Conservation (phyloP, 305 asterid species). For the Petunia hybrid region DNA sequence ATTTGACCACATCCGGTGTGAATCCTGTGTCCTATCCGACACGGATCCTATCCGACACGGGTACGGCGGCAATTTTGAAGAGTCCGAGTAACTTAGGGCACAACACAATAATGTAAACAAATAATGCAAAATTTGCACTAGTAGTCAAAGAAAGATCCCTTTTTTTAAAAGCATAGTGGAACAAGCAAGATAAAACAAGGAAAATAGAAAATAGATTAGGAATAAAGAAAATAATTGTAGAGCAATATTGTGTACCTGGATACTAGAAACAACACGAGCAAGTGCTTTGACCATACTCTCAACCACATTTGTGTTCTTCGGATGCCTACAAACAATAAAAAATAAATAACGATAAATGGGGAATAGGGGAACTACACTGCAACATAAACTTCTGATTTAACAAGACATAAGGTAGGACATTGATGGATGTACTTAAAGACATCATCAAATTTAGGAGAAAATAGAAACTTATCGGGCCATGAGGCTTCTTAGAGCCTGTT, state of each 20-base stretch:
- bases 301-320: slow-evolving; percentile 90
- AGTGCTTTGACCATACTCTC: slow-evolving; percentile 94
- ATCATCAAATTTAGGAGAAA: too few species aligned
- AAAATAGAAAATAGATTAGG: slow-evolving; percentile 14
- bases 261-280: slow-evolving; percentile 91
- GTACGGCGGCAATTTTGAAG: too few species aligned
- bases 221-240: not conserved
- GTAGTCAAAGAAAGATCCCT: not conserved
- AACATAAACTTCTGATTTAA: too few species aligned
- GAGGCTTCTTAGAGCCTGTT: too few species aligned
- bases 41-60: too few species aligned
- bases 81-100: too few species aligned
- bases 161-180: not conserved
- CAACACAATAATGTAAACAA: not conserved
- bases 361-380: not conserved
- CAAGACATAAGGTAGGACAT: too few species aligned
- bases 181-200: slow-evolving; percentile 2
- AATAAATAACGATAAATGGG: slow-evolving; percentile 8
- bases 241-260: slow-evolving; percentile 63
- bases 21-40: too few species aligned
- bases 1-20: too few species aligned
- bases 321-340: slow-evolving; percentile 67
- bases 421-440: too few species aligned
- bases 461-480: too few species aligned
- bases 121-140: not conserved